Evolutionary conservation across 2,329 filamentous ascomycete genomes (phyloP).

Genomic region (Diaporthe vexans): DNA sequence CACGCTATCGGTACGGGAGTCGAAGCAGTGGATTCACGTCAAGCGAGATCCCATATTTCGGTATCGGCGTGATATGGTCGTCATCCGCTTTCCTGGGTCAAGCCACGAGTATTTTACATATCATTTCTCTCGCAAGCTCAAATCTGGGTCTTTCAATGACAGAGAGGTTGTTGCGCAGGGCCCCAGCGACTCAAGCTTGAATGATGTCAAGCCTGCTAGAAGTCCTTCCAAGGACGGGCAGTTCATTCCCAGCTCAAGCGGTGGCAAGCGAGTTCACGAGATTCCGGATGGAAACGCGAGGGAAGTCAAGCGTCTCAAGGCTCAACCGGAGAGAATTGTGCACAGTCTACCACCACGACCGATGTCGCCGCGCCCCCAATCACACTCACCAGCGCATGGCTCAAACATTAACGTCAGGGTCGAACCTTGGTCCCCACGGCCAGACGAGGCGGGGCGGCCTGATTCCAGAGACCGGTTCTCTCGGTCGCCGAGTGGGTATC

Average conservation of each 20-base stretch:
- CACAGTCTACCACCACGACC: slow-evolving; percentile 32
- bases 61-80: slow-evolving; percentile 47
- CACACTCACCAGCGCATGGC: slow-evolving; percentile 23
- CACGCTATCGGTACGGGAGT: slow-evolving; percentile 56
- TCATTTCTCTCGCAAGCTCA: slow-evolving; percentile 32
- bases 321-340: slow-evolving; percentile 11
- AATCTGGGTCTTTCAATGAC: slow-evolving; percentile 18
- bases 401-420: slow-evolving; percentile 9
- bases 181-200: slow-evolving; percentile 34
- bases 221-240: neutral
- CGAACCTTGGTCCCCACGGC: slow-evolving; percentile 33
- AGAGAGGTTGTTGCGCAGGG: slow-evolving; percentile 33
- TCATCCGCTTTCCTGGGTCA: slow-evolving; percentile 44
- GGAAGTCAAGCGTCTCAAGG: slow-evolving; percentile 35
- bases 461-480: slow-evolving; percentile 35
- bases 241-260: neutral
- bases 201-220: slow-evolving; percentile 25
- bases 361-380: slow-evolving; percentile 25
- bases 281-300: slow-evolving; percentile 16
- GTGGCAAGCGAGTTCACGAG: slow-evolving; percentile 28
- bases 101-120: slow-evolving; percentile 48
- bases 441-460: slow-evolving; percentile 34
- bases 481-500: slow-evolving; percentile 37
- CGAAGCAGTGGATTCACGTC: slow-evolving; percentile 55
- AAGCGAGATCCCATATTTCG: slow-evolving; percentile 61